These are phyloP conservation scores for Hyaloscypha bicolor DNA, from an alignment of 495 filamentous ascomycete genomes.

Conservation along the genomic window DNA sequence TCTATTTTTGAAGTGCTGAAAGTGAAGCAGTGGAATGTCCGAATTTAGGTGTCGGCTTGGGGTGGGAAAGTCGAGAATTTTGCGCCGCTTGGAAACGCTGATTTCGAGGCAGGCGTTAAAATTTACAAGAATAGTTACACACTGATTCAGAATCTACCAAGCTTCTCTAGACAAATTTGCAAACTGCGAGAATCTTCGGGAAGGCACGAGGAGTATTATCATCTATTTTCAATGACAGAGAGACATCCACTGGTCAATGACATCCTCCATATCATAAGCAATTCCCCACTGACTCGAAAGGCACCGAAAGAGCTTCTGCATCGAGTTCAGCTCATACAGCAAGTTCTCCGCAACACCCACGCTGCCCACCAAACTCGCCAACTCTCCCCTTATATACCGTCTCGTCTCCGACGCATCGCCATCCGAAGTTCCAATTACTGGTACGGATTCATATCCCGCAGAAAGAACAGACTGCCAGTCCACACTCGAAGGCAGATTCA, in stretches of 20 bases:
- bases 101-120: too few relatives aligned
- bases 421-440: slow-evolving; percentile 34
- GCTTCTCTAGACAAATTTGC: too few relatives aligned
- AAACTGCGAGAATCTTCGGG: too few relatives aligned
- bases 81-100: too few relatives aligned
- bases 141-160: too few relatives aligned
- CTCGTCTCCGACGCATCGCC: slow-evolving; percentile 39
- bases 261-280: slow-evolving; percentile 52
- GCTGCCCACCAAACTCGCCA: slow-evolving; percentile 27
- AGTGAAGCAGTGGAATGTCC: too few relatives aligned
- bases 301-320: slow-evolving; percentile 53
- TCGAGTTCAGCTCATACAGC: slow-evolving; percentile 52
- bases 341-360: slow-evolving; percentile 42
- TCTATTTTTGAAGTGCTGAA: too few relatives aligned
- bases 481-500: slow-evolving; percentile 44
- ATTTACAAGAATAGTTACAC: too few relatives aligned
- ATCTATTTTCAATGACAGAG: slow-evolving; percentile 40
- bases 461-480: slow-evolving; percentile 48
- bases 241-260: slow-evolving; percentile 49
- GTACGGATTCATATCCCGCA: slow-evolving; percentile 40
- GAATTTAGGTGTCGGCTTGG: too few relatives aligned
- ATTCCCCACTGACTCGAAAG: slow-evolving; percentile 51
- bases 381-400: slow-evolving; percentile 40
- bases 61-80: too few relatives aligned
- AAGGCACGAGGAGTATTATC: too few relatives aligned